Conservation (phyloP, 257 asterid genomes). For the Solanum tarapatanum region DNA sequence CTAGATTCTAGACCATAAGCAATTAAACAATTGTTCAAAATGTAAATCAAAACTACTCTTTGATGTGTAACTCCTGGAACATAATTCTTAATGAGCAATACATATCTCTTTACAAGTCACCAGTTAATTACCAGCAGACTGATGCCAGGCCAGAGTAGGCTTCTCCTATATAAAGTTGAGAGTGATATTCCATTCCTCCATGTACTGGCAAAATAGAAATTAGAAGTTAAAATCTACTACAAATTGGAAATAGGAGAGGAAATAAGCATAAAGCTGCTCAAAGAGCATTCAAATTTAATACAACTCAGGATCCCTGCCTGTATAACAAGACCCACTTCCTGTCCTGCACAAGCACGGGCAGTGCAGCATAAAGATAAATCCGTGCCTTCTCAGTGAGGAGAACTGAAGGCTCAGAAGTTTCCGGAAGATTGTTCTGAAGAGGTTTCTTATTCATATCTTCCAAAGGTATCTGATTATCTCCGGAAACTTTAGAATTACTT, state of each 20-base stretch:
- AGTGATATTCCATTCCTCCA: slow-evolving; percentile 95
- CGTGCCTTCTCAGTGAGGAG: slow-evolving; percentile 80
- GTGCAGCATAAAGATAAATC: slow-evolving; percentile 39
- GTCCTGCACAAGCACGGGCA: slow-evolving; percentile 78
- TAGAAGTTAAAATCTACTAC: background rate
- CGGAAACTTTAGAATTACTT: slow-evolving; percentile 18
- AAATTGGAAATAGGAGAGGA: background rate
- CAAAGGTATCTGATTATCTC: slow-evolving; percentile 37
- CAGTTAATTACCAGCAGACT: slow-evolving; percentile 61
- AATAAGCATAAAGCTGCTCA: background rate
- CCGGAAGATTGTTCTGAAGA: slow-evolving; percentile 39
- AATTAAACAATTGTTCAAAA: background rate
- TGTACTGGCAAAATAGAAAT: slow-evolving; percentile 43
- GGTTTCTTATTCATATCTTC: slow-evolving; percentile 27
- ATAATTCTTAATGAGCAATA: background rate
- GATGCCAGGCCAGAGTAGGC: slow-evolving; percentile 87
- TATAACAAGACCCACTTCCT: slow-evolving; percentile 80
- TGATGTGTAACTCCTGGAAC: background rate
- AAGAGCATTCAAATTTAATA: background rate
- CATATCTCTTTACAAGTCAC: background rate
- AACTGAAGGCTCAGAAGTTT: slow-evolving; percentile 73
- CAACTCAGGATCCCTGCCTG: slow-evolving; percentile 32
- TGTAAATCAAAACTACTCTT: background rate
- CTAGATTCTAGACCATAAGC: background rate
- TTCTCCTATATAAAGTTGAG: slow-evolving; percentile 82